Conservation (phyloP, 2,329 filamentous ascomycete genomes). For the Bipolaris oryzae region DNA sequence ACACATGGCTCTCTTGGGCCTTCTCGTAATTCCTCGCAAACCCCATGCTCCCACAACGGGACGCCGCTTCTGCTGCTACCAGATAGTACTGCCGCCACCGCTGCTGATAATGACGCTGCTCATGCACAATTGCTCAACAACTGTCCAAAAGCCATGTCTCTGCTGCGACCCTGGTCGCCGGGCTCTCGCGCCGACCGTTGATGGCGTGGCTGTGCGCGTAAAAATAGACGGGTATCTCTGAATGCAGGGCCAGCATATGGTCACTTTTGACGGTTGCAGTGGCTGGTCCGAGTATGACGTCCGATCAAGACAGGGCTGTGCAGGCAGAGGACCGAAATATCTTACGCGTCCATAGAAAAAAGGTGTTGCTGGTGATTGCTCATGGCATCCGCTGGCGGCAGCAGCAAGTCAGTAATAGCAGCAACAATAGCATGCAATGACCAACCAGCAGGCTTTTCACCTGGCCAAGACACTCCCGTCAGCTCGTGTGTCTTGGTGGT, state of each 20-base stretch:
- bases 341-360: background rate
- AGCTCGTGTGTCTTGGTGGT: background rate
- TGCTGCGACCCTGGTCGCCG: background rate
- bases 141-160: background rate
- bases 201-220: constrained; percentile 13
- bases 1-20: background rate
- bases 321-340: background rate
- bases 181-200: constrained; percentile 1
- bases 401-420: background rate
- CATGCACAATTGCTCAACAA: background rate
- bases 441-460: background rate
- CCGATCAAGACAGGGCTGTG: background rate
- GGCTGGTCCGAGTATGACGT: constrained; percentile 13
- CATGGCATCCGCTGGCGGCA: background rate
- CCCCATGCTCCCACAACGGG: background rate
- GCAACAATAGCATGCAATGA: background rate
- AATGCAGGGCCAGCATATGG: constrained; percentile 8
- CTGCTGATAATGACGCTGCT: background rate
- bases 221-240: constrained; percentile 6
- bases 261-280: constrained; percentile 1
- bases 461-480: background rate
- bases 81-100: background rate
- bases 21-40: background rate
- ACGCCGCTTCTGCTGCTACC: background rate
- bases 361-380: background rate